phyloP scores from a whole-genome alignment of 345 rosid species.

The Gossypium thurberi region DNA sequence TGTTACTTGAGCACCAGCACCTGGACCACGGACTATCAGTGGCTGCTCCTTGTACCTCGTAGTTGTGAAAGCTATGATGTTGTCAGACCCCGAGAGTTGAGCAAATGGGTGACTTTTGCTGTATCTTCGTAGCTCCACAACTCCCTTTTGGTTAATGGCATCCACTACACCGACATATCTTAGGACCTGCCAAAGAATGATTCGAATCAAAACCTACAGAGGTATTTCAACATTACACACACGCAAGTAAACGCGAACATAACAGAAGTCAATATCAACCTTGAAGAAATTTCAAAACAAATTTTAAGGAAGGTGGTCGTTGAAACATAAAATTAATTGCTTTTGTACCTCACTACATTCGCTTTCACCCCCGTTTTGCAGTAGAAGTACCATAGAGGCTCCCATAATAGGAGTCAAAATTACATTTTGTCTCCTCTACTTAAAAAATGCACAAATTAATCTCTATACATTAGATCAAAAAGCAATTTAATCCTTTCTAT shows the following conservation, averaged over 20 bases:
- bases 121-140: slow-evolving; percentile 71
- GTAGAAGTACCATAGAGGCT: too few species aligned
- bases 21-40: slow-evolving; percentile 91
- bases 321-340: too few species aligned
- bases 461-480: too few species aligned
- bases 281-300: too few species aligned
- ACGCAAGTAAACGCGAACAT: not conserved
- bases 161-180: slow-evolving; percentile 95
- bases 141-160: slow-evolving; percentile 49
- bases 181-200: slow-evolving; percentile 46
- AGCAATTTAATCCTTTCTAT: too few species aligned
- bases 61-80: slow-evolving; percentile 95
- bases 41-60: slow-evolving; percentile 86
- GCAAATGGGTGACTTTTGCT: slow-evolving; percentile 82
- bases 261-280: not conserved
- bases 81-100: slow-evolving; percentile 84
- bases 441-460: too few species aligned
- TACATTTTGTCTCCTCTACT: too few species aligned
- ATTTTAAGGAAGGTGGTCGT: too few species aligned
- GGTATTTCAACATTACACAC: not conserved
- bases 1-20: slow-evolving; percentile 98
- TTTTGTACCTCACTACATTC: not conserved
- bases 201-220: not conserved
- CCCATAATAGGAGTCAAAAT: too few species aligned
- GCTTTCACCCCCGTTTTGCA: not conserved